A percentile compares a stretch with the other conserved stretches of the same genome.
These are phyloP conservation scores for Dorcoceras hygrometricum DNA, from an alignment of 257 asterid genomes.

Conservation along the genomic window DNA sequence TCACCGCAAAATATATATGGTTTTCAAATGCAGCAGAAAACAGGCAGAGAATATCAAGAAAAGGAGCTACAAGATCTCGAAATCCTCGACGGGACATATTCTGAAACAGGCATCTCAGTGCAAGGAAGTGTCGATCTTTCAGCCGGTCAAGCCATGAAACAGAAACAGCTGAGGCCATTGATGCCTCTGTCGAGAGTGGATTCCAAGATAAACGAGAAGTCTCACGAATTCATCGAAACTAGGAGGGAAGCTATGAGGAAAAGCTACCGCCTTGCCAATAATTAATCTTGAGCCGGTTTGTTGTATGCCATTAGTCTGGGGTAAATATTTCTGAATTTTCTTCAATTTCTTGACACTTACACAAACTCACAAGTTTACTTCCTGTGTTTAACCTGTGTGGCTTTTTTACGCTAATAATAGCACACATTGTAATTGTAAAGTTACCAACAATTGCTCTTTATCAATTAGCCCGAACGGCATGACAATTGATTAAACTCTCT, in stretches of 20 bases:
- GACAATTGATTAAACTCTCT: not conserved
- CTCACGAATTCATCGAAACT: slow-evolving; percentile 48
- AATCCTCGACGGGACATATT: not conserved
- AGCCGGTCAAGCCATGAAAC: slow-evolving; percentile 17
- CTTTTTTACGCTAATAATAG: not conserved
- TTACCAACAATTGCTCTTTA: not conserved
- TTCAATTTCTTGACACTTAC: not conserved
- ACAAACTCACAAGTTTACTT: slow-evolving; percentile 2
- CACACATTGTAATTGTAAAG: not conserved
- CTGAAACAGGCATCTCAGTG: slow-evolving; percentile 10
- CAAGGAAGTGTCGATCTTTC: slow-evolving; percentile 18
- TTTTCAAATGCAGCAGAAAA: not conserved
- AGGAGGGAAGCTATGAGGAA: slow-evolving; percentile 47
- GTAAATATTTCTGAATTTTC: not conserved
- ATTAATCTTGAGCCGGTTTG: slow-evolving; percentile 12
- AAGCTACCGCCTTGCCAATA: slow-evolving; percentile 28
- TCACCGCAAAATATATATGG: not conserved
- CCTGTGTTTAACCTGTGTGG: not conserved
- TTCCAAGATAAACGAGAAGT: slow-evolving; percentile 49
- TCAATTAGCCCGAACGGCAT: too few species aligned
- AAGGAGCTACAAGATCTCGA: not conserved
- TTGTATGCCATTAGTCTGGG: not conserved
- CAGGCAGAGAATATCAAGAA: not conserved
- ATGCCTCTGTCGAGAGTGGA: slow-evolving; percentile 34
- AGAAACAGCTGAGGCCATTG: slow-evolving; percentile 19